Conservation (phyloP, 345 rosid species). For the Camelina hispida region DNA sequence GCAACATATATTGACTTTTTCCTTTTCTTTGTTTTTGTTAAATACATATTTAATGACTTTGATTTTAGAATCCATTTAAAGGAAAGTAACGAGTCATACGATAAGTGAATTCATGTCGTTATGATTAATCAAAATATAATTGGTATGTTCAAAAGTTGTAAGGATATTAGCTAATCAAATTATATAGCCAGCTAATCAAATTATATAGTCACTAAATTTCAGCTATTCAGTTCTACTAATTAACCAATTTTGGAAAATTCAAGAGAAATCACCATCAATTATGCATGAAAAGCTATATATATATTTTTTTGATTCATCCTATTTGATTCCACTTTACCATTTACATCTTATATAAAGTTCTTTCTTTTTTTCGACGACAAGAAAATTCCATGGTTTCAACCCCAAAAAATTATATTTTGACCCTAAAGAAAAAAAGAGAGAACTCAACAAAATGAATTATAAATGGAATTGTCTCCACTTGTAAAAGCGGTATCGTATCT, state of each 20-base stretch:
- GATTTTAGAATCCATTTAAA: not conserved
- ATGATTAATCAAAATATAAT: not conserved
- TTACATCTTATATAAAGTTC: not conserved
- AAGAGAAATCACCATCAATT: slow-evolving; percentile 8
- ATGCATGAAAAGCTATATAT: not conserved
- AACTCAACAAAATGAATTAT: not conserved
- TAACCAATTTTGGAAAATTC: not conserved
- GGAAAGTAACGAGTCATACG: not conserved
- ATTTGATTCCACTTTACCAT: slow-evolving; percentile 7
- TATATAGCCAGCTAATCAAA: not conserved
- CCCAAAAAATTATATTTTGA: not conserved
- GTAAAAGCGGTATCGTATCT: slow-evolving; percentile 40
- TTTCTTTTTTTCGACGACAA: not conserved
- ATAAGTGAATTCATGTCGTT: not conserved
- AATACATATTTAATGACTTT: not conserved
- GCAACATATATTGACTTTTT: slow-evolving; percentile 12
- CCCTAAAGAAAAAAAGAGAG: not conserved
- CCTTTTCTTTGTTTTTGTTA: not conserved
- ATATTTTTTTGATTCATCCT: not conserved
- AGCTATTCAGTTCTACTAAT: not conserved
- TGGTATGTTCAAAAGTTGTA: not conserved
- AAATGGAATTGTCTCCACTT: slow-evolving; percentile 34
- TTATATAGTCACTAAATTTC: not conserved
- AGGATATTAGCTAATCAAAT: not conserved
- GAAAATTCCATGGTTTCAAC: slow-evolving; percentile 17